These are phyloP conservation scores for Daldinia loculata DNA, from an alignment of 495 filamentous ascomycete genomes.

Conservation along the genomic window DNA sequence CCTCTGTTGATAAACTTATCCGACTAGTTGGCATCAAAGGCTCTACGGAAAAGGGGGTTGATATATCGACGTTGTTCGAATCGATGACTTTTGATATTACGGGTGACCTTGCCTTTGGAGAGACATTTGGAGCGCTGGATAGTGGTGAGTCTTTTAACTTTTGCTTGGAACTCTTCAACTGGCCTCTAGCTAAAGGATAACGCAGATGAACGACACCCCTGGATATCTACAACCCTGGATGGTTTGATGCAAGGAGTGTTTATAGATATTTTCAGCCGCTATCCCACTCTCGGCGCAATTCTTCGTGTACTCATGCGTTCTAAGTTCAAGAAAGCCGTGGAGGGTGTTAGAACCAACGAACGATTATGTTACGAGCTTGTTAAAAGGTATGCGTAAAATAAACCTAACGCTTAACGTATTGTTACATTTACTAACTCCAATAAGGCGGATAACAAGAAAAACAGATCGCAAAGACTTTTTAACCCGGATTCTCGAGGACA, in stretches of 20 bases:
- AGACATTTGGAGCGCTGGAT: slow-evolving; percentile 57
- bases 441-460: slow-evolving; percentile 21
- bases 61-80: slow-evolving; percentile 24
- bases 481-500: slow-evolving; percentile 28
- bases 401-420: no score
- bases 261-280: slow-evolving; percentile 16
- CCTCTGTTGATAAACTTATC: slow-evolving; percentile 18
- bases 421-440: not conserved
- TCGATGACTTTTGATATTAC: slow-evolving; percentile 57
- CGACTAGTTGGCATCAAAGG: slow-evolving; percentile 10
- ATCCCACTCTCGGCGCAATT: not conserved
- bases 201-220: slow-evolving; percentile 49
- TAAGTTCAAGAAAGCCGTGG: slow-evolving; percentile 8
- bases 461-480: slow-evolving; percentile 39
- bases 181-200: not conserved
- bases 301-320: slow-evolving; percentile 13
- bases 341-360: slow-evolving; percentile 28
- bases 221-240: slow-evolving; percentile 52
- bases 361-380: slow-evolving; percentile 25
- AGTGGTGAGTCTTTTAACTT: slow-evolving; percentile 28
- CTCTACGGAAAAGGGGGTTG: slow-evolving; percentile 11
- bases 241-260: slow-evolving; percentile 45
- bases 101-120: slow-evolving; percentile 59
- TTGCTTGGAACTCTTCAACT: not conserved
- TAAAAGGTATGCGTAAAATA: slow-evolving; percentile 26